Conservation (phyloP, 345 rosid species). For the Noccaea bulbosa region DNA sequence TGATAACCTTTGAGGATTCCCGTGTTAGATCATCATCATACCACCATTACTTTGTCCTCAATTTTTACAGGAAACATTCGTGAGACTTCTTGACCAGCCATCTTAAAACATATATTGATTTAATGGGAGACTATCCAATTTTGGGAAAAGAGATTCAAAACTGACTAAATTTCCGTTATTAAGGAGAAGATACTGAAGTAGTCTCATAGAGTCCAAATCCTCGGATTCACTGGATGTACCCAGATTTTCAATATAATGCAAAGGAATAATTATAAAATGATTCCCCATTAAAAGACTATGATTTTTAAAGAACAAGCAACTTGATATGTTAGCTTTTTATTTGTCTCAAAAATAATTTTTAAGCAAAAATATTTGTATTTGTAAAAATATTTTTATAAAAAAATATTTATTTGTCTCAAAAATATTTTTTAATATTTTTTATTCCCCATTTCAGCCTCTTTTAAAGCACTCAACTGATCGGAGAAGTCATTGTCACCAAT, state of each 20-base stretch:
- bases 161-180: constrained; percentile 25
- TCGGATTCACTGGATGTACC: constrained; percentile 35
- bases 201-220: constrained; percentile 34
- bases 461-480: too few species aligned
- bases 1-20: too few species aligned
- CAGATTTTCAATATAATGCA: constrained; percentile 31
- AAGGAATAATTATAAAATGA: constrained; percentile 33
- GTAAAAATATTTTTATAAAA: too few species aligned
- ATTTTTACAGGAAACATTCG: constrained; percentile 13
- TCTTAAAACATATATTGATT: constrained; percentile 2
- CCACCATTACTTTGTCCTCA: not conserved
- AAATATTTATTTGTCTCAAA: too few species aligned
- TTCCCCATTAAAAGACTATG: constrained; percentile 22
- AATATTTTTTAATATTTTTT: too few species aligned
- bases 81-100: constrained; percentile 5
- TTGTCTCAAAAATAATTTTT: too few species aligned
- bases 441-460: not conserved
- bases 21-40: too few species aligned
- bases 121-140: constrained; percentile 31
- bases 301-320: constrained; percentile 30
- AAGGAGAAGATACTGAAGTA: constrained; percentile 28
- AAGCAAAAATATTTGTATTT: too few species aligned
- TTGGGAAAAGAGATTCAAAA: constrained; percentile 6
- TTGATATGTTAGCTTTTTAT: constrained; percentile 25
- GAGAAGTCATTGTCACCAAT: too few species aligned